Conservation (phyloP, 2,329 filamentous ascomycete genomes). For the Colletotrichum australisinense region DNA sequence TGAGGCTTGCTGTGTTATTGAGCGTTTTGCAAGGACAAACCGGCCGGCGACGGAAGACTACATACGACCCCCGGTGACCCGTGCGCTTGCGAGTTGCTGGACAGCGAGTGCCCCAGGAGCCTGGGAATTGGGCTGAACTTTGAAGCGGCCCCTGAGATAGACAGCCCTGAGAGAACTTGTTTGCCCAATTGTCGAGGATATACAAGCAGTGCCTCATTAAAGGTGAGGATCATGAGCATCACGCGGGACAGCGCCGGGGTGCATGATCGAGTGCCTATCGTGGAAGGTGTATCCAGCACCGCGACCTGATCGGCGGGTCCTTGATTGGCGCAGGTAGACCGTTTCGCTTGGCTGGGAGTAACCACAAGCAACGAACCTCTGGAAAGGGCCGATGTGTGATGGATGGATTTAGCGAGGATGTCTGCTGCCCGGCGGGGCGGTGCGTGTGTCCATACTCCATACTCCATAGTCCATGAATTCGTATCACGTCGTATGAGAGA, state of each 20-base stretch:
- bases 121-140: constrained; percentile 18
- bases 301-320: constrained; percentile 22
- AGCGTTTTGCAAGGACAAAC: constrained; percentile 18
- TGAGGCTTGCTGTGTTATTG: constrained; percentile 11
- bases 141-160: background rate
- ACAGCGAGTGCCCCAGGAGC: constrained; percentile 7
- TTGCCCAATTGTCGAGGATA: background rate
- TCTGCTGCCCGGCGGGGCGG: constrained; percentile 17
- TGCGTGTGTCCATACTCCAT: constrained; percentile 3
- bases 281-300: constrained; percentile 26
- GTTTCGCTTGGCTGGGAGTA: background rate
- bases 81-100: constrained; percentile 12
- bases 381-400: constrained; percentile 9
- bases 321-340: constrained; percentile 1
- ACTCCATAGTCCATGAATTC: background rate
- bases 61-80: constrained; percentile 7
- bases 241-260: constrained; percentile 17
- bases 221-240: constrained; percentile 5
- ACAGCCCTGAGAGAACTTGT: background rate
- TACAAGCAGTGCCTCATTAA: background rate
- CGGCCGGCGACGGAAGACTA: constrained; percentile 10
- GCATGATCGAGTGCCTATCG: constrained; percentile 23
- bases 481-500: background rate
- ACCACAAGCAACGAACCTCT: background rate
- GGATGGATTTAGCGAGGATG: background rate